These are phyloP conservation scores for Yarrowia bubula DNA, from an alignment of 805 yeast genomes.

Conservation along the genomic window DNA sequence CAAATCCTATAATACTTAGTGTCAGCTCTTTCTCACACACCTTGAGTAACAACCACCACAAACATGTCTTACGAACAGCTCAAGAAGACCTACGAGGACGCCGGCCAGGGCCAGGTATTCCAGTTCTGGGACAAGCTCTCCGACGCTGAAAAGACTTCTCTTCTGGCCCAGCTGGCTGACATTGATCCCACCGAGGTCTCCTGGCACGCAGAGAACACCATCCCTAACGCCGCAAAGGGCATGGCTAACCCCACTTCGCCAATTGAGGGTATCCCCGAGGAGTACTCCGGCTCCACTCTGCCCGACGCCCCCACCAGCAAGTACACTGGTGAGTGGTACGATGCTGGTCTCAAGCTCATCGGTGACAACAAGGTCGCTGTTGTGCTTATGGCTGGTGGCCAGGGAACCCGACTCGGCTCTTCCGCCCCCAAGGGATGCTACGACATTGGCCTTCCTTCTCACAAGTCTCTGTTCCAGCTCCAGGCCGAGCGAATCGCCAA, in stretches of 20 bases:
- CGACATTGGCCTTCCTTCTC: constrained; percentile 79
- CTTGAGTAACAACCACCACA: background rate
- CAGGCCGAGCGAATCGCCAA: constrained; percentile 83
- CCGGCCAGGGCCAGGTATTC: constrained; percentile 45
- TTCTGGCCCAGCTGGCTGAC: constrained; percentile 39
- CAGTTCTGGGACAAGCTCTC: constrained; percentile 40
- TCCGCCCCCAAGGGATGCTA: constrained; percentile 91
- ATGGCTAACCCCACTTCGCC: constrained; percentile 19
- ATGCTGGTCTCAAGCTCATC: constrained; percentile 67
- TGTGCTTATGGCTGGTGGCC: constrained; percentile 96
- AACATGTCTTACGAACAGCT: constrained; percentile 27
- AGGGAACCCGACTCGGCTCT: constrained; percentile 93
- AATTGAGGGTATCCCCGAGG: constrained; percentile 35
- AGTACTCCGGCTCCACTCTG: constrained; percentile 38
- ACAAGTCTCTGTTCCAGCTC: constrained; percentile 80
- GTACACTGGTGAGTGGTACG: constrained; percentile 42
- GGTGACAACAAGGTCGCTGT: constrained; percentile 77
- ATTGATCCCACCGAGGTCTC: constrained; percentile 42
- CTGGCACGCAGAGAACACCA: constrained; percentile 35
- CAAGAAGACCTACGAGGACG: constrained; percentile 34
- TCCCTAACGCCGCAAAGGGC: constrained; percentile 27
- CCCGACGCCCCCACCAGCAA: constrained; percentile 38
- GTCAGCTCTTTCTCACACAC: constrained; percentile 1
- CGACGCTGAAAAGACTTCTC: constrained; percentile 32
- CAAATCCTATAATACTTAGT: constrained; percentile 1